Conservation (phyloP, 2,329 filamentous ascomycete species). For the Taxawa tesnikishii region DNA sequence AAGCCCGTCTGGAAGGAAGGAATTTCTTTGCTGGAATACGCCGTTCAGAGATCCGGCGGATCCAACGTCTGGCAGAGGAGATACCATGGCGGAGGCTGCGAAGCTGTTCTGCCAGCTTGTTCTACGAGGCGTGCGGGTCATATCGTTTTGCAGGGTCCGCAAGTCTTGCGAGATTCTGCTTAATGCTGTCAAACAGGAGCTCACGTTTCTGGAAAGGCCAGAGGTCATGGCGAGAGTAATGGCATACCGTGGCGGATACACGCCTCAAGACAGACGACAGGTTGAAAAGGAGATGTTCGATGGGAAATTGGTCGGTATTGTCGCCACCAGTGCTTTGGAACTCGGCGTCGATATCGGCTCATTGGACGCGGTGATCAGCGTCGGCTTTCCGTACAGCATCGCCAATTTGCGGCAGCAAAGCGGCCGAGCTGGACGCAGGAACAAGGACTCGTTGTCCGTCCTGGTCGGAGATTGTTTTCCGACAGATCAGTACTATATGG, state of each 20-base stretch:
- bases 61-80: slow-evolving; percentile 73
- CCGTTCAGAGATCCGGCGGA: slow-evolving; percentile 84
- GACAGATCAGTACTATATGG: slow-evolving; percentile 94
- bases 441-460: slow-evolving; percentile 85
- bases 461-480: slow-evolving; percentile 81
- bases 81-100: slow-evolving; percentile 74
- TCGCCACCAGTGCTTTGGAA: slow-evolving; percentile 87
- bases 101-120: slow-evolving; percentile 84
- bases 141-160: slow-evolving; percentile 81
- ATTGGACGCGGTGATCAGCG: slow-evolving; percentile 83
- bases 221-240: slow-evolving; percentile 75
- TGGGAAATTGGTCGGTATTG: slow-evolving; percentile 80
- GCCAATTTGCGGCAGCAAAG: slow-evolving; percentile 91
- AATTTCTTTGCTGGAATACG: slow-evolving; percentile 97
- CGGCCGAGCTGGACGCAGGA: slow-evolving; percentile 79
- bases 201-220: slow-evolving; percentile 57
- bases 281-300: slow-evolving; percentile 98
- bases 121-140: slow-evolving; percentile 75
- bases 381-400: slow-evolving; percentile 92
- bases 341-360: slow-evolving; percentile 91
- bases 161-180: slow-evolving; percentile 81
- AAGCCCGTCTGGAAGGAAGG: slow-evolving; percentile 82
- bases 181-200: slow-evolving; percentile 64
- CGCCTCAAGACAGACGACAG: slow-evolving; percentile 71
- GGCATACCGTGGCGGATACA: slow-evolving; percentile 93